A percentile compares a stretch with the other conserved stretches of the same genome.
phyloP scores from a whole-genome alignment of 1,284 basidiomycete genomes.

The Austroboletus olivaceoglutinosus region DNA sequence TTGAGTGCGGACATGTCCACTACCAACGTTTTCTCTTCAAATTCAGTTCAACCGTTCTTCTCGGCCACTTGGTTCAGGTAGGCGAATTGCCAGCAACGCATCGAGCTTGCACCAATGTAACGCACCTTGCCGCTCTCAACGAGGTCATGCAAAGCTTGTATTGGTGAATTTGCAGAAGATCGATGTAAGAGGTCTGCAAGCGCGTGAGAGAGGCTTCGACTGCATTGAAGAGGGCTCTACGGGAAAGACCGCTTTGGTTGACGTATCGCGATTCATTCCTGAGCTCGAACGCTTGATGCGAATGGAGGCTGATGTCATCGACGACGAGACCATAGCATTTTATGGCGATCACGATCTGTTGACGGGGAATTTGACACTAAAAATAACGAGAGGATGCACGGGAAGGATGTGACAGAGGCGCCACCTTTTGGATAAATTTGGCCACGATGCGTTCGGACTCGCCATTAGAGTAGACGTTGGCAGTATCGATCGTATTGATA shows the following conservation, averaged over 20 bases:
- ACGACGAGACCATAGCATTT: slow-evolving; percentile 35
- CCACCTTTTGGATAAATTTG: slow-evolving; percentile 51
- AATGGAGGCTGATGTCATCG: slow-evolving; percentile 4
- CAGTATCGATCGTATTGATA: slow-evolving; percentile 52
- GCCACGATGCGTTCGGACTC: slow-evolving; percentile 46
- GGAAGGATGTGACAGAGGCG: background rate
- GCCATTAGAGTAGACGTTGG: slow-evolving; percentile 56
- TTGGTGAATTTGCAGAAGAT: slow-evolving; percentile 46
- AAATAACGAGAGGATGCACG: background rate
- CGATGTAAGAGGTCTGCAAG: slow-evolving; percentile 45
- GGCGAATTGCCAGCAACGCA: slow-evolving; percentile 44
- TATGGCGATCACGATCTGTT: slow-evolving; percentile 46
- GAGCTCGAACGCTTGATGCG: slow-evolving; percentile 4
- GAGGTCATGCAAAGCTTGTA: slow-evolving; percentile 45
- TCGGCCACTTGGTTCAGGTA: slow-evolving; percentile 41
- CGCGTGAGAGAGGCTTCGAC: slow-evolving; percentile 44
- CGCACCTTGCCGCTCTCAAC: slow-evolving; percentile 42
- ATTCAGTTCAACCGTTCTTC: slow-evolving; percentile 37
- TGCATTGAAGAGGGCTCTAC: slow-evolving; percentile 44
- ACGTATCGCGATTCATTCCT: slow-evolving; percentile 35
- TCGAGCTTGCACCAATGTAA: slow-evolving; percentile 46
- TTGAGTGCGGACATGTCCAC: slow-evolving; percentile 40
- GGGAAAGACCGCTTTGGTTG: slow-evolving; percentile 46
- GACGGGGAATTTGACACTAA: slow-evolving; percentile 54
- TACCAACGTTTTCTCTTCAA: slow-evolving; percentile 36